These are phyloP conservation scores for Beauveria scarabaeidicola DNA, from an alignment of 2,329 filamentous ascomycete genomes.

Conservation along the genomic window DNA sequence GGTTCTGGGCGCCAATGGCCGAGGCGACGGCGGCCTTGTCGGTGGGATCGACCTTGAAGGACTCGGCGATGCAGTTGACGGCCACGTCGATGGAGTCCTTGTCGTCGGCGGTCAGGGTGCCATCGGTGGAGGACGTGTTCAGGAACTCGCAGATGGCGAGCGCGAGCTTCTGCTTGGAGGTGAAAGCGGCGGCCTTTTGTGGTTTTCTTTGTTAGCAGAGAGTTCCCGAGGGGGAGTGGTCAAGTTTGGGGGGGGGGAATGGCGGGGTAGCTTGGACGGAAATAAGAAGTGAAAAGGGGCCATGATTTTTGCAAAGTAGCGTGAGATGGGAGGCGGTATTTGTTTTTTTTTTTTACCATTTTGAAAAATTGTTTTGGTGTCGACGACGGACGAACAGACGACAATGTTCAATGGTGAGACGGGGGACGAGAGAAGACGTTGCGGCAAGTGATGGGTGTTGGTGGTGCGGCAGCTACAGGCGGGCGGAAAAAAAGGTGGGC, in stretches of 20 bases:
- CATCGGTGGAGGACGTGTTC: constrained; percentile 72
- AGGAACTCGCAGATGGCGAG: constrained; percentile 97
- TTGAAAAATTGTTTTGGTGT: too few relatives aligned
- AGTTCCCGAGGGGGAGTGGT: background rate
- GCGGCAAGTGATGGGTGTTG: background rate
- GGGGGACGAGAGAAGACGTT: too few relatives aligned
- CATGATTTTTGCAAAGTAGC: too few relatives aligned
- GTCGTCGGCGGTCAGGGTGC: constrained; percentile 80
- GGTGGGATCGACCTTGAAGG: constrained; percentile 86
- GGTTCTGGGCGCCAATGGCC: constrained; percentile 77
- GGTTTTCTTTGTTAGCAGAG: background rate
- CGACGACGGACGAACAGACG: too few relatives aligned
- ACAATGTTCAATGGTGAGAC: too few relatives aligned
- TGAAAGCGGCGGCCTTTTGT: constrained; percentile 24
- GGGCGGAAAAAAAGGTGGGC: background rate
- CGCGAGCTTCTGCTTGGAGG: constrained; percentile 74
- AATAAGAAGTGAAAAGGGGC: too few relatives aligned
- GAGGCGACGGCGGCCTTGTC: constrained; percentile 64
- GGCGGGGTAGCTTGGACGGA: background rate
- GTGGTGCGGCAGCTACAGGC: background rate
- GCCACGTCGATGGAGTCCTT: constrained; percentile 91
- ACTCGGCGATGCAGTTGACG: constrained; percentile 86
- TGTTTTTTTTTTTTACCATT: background rate
- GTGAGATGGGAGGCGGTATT: too few relatives aligned
- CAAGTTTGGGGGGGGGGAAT: background rate